These are phyloP conservation scores for Gliomastix tumulicola DNA, from an alignment of 2,329 filamentous ascomycete genomes.

Conservation along the genomic window DNA sequence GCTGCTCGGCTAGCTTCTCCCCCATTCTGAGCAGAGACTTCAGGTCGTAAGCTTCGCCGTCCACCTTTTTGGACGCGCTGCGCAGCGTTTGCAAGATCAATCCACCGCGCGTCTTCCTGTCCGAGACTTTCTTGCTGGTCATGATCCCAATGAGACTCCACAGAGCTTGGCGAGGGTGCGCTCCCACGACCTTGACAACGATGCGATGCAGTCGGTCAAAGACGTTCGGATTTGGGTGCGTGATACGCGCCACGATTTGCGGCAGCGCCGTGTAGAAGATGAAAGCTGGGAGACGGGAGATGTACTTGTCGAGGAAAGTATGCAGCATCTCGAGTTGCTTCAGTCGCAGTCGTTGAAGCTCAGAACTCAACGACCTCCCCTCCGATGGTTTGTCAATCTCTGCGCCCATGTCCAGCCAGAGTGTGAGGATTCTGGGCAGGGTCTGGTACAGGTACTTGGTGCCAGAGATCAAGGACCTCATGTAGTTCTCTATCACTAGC, in stretches of 20 bases:
- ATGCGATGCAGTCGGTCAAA: conserved; percentile 72
- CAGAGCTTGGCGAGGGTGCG: conserved; percentile 84
- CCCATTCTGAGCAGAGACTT: conserved; percentile 68
- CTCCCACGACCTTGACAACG: conserved; percentile 76
- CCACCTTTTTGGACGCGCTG: conserved; percentile 40
- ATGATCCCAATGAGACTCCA: conserved; percentile 88
- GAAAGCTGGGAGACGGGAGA: conserved; percentile 63
- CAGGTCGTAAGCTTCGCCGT: conserved; percentile 51
- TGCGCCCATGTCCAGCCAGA: conserved; percentile 89
- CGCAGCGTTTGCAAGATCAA: conserved; percentile 45
- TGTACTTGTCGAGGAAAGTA: conserved; percentile 71
- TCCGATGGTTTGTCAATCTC: conserved; percentile 59
- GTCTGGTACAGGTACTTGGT: conserved; percentile 97
- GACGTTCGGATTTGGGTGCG: conserved; percentile 72
- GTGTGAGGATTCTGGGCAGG: conserved; percentile 79
- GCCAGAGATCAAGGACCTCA: conserved; percentile 78
- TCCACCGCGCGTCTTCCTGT: conserved; percentile 51
- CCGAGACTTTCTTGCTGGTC: conserved; percentile 65
- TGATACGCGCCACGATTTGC: conserved; percentile 93
- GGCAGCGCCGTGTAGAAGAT: conserved; percentile 79
- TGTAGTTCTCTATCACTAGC: conserved; percentile 88
- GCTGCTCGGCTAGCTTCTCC: conserved; percentile 75
- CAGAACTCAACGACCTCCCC: conserved; percentile 44
- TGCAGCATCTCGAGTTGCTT: conserved; percentile 65
- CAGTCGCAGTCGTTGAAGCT: conserved; percentile 49